These are phyloP conservation scores for Chytriomyces sp. DNA, from an alignment of 192 early-diverging fungal species.

Conservation along the genomic window DNA sequence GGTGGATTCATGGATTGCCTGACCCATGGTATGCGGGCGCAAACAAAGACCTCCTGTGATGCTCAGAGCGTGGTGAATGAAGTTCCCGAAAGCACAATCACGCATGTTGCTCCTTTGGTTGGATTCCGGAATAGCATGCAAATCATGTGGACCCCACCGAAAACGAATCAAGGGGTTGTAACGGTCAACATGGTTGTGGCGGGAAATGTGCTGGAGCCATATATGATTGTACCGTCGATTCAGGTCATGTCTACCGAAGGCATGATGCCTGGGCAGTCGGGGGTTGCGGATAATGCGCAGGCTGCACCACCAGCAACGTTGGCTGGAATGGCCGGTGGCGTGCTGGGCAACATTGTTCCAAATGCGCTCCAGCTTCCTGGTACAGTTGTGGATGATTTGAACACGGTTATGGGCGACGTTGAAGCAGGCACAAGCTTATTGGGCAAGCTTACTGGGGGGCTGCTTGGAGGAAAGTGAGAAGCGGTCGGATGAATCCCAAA, in stretches of 20 bases:
- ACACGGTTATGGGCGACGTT: not conserved
- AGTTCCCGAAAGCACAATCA: constrained; percentile 37
- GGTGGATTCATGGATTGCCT: constrained; percentile 12
- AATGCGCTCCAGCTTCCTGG: not conserved
- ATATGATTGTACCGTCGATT: constrained; percentile 1
- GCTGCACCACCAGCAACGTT: not conserved
- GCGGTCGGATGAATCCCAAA: not conserved
- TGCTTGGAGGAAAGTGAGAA: not conserved
- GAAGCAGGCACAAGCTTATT: not conserved
- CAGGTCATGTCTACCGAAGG: constrained; percentile 9
- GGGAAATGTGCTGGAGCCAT: constrained; percentile 5
- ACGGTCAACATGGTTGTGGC: constrained; percentile 35
- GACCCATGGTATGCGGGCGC: constrained; percentile 41
- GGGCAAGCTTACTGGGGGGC: not conserved
- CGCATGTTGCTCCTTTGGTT: constrained; percentile 24
- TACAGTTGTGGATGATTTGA: not conserved
- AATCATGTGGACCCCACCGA: constrained; percentile 33
- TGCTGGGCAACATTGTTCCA: not conserved
- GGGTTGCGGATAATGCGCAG: not conserved
- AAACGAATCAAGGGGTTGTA: constrained; percentile 11
- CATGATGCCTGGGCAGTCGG: not conserved
- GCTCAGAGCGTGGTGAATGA: constrained; percentile 37
- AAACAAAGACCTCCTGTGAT: constrained; percentile 37
- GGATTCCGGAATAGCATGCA: not conserved
- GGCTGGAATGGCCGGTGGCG: not conserved